Percentiles rank a stretch among this genome's conserved stretches.
Evolutionary conservation across 2,329 filamentous ascomycete genomes (phyloP).

Genomic region (Gaeumannomyces tritici): DNA sequence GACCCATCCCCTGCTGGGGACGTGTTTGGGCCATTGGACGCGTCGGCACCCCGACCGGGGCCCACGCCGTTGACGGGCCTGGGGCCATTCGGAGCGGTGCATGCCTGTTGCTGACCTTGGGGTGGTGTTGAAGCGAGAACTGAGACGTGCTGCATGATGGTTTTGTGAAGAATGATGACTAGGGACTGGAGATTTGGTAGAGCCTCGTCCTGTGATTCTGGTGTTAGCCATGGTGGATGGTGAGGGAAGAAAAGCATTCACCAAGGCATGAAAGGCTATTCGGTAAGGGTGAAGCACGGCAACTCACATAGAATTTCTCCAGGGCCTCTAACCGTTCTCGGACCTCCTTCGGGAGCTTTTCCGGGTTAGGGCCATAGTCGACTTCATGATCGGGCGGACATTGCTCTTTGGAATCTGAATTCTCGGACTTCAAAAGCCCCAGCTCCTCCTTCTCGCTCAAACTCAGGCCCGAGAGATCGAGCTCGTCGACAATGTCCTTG

Average conservation of each 20-base stretch:
- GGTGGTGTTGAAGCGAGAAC: slow-evolving; percentile 60
- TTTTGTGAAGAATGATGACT: slow-evolving; percentile 85
- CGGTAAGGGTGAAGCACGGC: not conserved
- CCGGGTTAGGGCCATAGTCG: slow-evolving; percentile 41
- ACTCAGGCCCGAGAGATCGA: slow-evolving; percentile 24
- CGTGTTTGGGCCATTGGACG: slow-evolving; percentile 19
- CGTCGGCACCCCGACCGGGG: slow-evolving; percentile 10
- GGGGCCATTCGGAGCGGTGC: slow-evolving; percentile 23
- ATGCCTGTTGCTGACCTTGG: slow-evolving; percentile 31
- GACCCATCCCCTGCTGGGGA: slow-evolving; percentile 32
- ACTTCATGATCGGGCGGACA: slow-evolving; percentile 24
- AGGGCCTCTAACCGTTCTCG: slow-evolving; percentile 61
- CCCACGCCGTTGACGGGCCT: slow-evolving; percentile 15
- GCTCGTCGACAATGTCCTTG: slow-evolving; percentile 27
- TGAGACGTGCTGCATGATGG: slow-evolving; percentile 78
- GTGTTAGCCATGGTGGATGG: slow-evolving; percentile 20
- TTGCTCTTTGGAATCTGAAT: slow-evolving; percentile 15
- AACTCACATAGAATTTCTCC: slow-evolving; percentile 75
- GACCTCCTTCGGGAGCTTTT: slow-evolving; percentile 39
- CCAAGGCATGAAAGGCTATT: not conserved
- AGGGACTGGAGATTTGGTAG: slow-evolving; percentile 85
- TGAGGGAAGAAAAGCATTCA: slow-evolving; percentile 4
- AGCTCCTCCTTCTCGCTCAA: slow-evolving; percentile 36
- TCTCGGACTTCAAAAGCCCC: slow-evolving; percentile 28
- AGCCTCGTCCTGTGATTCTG: slow-evolving; percentile 49